Conservation (phyloP, 305 asterid genomes). For the Coffea humblotiana region DNA sequence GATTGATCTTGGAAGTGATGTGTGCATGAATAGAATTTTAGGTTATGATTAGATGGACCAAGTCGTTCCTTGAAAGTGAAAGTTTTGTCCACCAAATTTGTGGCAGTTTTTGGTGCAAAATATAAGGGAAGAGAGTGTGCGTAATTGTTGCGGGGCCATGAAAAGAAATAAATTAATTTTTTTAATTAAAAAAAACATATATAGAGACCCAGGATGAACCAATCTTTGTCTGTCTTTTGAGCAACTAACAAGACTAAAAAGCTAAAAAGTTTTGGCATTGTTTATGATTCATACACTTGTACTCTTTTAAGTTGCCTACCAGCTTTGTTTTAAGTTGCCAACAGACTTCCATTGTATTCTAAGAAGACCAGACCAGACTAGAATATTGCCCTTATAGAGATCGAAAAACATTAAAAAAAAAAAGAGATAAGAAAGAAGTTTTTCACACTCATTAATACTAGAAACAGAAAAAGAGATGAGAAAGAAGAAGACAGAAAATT, state of each 20-base stretch:
- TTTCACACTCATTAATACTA: too few relatives aligned
- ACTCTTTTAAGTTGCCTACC: constrained; percentile 29
- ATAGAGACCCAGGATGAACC: constrained; percentile 4
- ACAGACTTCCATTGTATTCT: constrained; percentile 13
- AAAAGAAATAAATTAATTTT: not conserved
- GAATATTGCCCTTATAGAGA: too few relatives aligned
- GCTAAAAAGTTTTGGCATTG: constrained; percentile 18
- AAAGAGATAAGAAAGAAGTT: too few relatives aligned
- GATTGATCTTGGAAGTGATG: constrained; percentile 2
- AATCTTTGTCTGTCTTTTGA: constrained; percentile 29
- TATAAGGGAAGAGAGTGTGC: constrained; percentile 15
- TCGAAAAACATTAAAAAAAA: too few relatives aligned
- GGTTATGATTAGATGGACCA: not conserved
- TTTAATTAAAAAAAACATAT: not conserved
- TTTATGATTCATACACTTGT: constrained; percentile 33
- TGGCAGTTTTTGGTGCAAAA: constrained; percentile 3
- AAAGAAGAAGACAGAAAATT: too few relatives aligned
- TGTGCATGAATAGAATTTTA: not conserved
- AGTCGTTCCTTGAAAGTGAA: not conserved
- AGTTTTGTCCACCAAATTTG: constrained; percentile 5
- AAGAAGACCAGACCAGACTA: too few relatives aligned
- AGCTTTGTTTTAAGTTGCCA: constrained; percentile 35
- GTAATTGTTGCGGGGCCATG: constrained; percentile 29
- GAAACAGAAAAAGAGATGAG: too few relatives aligned
- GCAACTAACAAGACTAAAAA: constrained; percentile 35